A percentile compares a stretch with the other conserved stretches of the same genome.
phyloP scores from a whole-genome alignment of 2,329 filamentous ascomycete species.

The Ophiocordyceps robertsii region DNA sequence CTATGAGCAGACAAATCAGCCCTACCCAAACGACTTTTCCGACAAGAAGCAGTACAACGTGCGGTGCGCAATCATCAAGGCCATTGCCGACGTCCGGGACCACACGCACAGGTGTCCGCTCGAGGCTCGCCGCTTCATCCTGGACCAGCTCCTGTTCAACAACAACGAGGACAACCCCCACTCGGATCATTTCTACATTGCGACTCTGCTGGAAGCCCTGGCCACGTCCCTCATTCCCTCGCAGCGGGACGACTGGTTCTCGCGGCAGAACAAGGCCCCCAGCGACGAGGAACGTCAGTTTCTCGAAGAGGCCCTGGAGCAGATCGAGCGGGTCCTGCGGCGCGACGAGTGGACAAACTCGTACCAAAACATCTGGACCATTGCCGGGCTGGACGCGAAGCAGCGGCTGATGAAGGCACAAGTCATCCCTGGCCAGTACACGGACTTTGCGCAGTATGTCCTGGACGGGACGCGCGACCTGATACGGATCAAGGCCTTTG shows the following conservation, averaged over 20 bases:
- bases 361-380: conserved; percentile 54
- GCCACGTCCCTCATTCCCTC: conserved; percentile 43
- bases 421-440: conserved; percentile 38
- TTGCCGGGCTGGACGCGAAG: conserved; percentile 48
- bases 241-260: conserved; percentile 29
- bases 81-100: conserved; percentile 68
- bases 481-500: conserved; percentile 53
- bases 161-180: conserved; percentile 84
- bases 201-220: conserved; percentile 56
- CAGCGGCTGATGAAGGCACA: conserved; percentile 49
- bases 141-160: conserved; percentile 84
- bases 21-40: conserved; percentile 79
- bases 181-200: conserved; percentile 83
- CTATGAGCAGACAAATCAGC: conserved; percentile 62
- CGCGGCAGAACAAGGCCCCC: conserved; percentile 30
- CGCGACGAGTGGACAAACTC: conserved; percentile 58
- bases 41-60: conserved; percentile 78
- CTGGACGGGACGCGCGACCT: conserved; percentile 49
- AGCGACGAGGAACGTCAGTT: conserved; percentile 34
- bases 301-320: conserved; percentile 39
- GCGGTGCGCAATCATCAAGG: conserved; percentile 68
- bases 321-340: conserved; percentile 53
- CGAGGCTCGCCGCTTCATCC: conserved; percentile 67
- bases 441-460: conserved; percentile 50
- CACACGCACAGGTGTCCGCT: conserved; percentile 61